Evolutionary conservation across 2,329 filamentous ascomycete genomes (phyloP), one percentile per base, ranked within the genome.

Genomic region (Periconia macrospinosa): DNA sequence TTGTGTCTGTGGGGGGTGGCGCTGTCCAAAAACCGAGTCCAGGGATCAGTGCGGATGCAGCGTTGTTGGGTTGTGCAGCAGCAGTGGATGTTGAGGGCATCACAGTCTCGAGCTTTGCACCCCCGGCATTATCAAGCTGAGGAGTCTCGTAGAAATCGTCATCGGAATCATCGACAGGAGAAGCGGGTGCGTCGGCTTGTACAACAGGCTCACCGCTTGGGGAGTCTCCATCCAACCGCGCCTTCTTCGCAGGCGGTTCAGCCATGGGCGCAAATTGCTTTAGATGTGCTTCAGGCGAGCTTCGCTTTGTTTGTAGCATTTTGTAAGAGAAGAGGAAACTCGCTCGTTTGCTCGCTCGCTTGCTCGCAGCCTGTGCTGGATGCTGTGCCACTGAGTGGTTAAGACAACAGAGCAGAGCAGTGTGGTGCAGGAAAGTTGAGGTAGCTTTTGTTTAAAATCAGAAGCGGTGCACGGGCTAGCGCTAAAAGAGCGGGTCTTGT

Each of bases 201-300:
- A 57, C 59, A 55, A 57, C 59, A 53, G 73, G 69, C 56, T 69
- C 67, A 57, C 68, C 61, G 56, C 69, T 60, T 48, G 70, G 65
- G 51, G 64, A 71, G 57, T 78, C 75, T 57, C 63, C 58, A 52
- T 70, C 64, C 50, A 76, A 65, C 60, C 72, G 67, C 55, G 70
- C 70, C 64, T 72, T 71, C 69, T 78, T 78, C 52, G 72, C 69
- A 41, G 76, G 75, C 59, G 69, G 70, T 66, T 69, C 69, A 58
- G 63, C 57, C 59, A 65, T 64, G 65, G 73, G 68, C 60, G 69
- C 65, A 67, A 72, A 71, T 55, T 53, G 63, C 53, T 53, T 63
- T 14, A 37, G 33, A 37, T 37, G 33, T 37, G 33, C 33, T 37
- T 37, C 33, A 37, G 33, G 5, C 11, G 33, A n/a, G 33, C 33